phyloP scores from a whole-genome alignment of 352 stramenopile genomes.

The Globisporangium abappressorium region DNA sequence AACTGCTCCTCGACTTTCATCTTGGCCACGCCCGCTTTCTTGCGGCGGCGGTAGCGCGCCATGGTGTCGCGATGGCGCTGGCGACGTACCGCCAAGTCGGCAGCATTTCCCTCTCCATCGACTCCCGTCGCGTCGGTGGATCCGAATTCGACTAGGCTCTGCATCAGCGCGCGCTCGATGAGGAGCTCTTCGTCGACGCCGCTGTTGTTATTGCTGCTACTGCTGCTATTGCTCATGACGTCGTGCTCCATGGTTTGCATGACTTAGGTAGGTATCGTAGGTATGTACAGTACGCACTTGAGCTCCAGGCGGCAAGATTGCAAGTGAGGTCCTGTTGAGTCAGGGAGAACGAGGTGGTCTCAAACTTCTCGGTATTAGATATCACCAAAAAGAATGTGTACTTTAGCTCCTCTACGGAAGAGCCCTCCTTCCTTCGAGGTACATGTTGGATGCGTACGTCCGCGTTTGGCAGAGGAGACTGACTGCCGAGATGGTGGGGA shows the following conservation, averaged over 20 bases:
- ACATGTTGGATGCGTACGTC: neutral
- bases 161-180: neutral
- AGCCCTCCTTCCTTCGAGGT: neutral
- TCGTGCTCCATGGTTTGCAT: neutral
- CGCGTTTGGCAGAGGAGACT: neutral
- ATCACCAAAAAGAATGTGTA: neutral
- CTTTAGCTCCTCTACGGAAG: neutral
- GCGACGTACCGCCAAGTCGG: neutral
- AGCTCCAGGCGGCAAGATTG: neutral
- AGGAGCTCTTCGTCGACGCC: neutral
- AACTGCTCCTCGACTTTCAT: constrained; percentile 3
- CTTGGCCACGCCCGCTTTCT: neutral
- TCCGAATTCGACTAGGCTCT: neutral
- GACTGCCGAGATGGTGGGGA: neutral
- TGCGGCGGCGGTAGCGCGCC: neutral
- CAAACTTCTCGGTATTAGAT: no score
- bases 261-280: no score
- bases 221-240: neutral
- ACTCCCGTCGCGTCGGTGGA: neutral
- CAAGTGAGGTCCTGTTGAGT: neutral
- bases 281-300: neutral
- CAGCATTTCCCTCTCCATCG: neutral
- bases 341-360: no score
- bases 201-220: neutral
- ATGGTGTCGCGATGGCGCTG: constrained; percentile 1